A percentile compares a stretch with the other conserved stretches of the same genome.
Conservation (phyloP, 768 basidiomycete genomes). For the Tylopilus rubrobrunneus region DNA sequence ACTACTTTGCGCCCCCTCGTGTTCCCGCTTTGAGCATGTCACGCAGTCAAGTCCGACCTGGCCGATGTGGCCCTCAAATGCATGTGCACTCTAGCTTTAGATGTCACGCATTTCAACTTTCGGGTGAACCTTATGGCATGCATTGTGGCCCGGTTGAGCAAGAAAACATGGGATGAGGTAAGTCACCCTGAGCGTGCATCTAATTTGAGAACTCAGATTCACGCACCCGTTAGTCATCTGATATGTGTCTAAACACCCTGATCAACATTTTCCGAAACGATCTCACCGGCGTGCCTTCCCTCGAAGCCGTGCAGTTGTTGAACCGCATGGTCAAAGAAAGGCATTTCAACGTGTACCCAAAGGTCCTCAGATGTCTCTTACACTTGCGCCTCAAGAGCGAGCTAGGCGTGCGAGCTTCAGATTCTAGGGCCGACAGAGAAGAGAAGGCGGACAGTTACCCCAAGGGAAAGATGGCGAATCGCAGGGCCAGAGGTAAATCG, state of each 20-base stretch:
- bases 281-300: slow-evolving; percentile 72
- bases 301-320: slow-evolving; percentile 85
- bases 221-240: slow-evolving; percentile 59
- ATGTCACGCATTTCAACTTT: slow-evolving; percentile 96
- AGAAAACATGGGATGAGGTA: slow-evolving; percentile 87
- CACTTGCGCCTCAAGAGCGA: slow-evolving; percentile 86
- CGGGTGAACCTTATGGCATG: slow-evolving; percentile 87
- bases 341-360: slow-evolving; percentile 84
- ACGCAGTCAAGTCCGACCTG: slow-evolving; percentile 59
- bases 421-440: slow-evolving; percentile 58
- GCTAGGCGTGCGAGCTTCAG: slow-evolving; percentile 74
- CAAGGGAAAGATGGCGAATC: slow-evolving; percentile 39
- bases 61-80: slow-evolving; percentile 71
- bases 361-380: slow-evolving; percentile 79
- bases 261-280: slow-evolving; percentile 82
- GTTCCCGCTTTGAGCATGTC: slow-evolving; percentile 17
- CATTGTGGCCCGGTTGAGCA: slow-evolving; percentile 77
- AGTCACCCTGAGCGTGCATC: slow-evolving; percentile 23
- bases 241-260: slow-evolving; percentile 78
- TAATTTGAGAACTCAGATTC: slow-evolving; percentile 5
- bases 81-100: slow-evolving; percentile 80
- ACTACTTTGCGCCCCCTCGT: slow-evolving; percentile 16
- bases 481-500: slow-evolving; percentile 52
- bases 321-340: slow-evolving; percentile 97
- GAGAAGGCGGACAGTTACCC: slow-evolving; percentile 30